Percentiles rank a stretch among this genome's conserved stretches.
Conservation (phyloP, 75 land plant genomes). For the Azolla pinnata region DNA sequence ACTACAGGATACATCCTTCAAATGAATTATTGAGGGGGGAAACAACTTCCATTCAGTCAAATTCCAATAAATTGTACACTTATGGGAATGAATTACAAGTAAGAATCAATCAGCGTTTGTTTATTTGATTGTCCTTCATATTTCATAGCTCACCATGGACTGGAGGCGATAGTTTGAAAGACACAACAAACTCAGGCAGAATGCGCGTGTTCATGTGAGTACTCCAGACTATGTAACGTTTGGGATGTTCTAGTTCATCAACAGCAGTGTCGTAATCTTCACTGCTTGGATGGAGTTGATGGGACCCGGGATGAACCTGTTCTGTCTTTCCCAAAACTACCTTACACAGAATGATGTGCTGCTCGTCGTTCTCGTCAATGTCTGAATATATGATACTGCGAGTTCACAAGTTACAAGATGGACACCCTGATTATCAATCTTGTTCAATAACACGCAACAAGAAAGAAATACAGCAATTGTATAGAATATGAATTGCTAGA, state of each 20-base stretch:
- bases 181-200: constrained; percentile 51
- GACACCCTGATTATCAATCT: too few species aligned
- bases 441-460: too few species aligned
- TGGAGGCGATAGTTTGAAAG: constrained; percentile 31
- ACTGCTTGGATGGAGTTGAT: constrained; percentile 49
- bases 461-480: background rate
- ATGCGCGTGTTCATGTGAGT: constrained; percentile 63
- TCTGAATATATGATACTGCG: constrained; percentile 51
- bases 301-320: constrained; percentile 26
- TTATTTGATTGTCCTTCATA: background rate
- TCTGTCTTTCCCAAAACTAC: constrained; percentile 65
- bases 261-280: constrained; percentile 59
- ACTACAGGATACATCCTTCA: background rate
- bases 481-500: background rate
- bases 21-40: background rate
- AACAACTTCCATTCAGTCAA: too few species aligned
- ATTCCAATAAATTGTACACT: background rate
- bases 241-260: constrained; percentile 38
- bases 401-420: constrained; percentile 50
- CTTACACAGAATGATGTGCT: constrained; percentile 44
- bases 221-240: constrained; percentile 53
- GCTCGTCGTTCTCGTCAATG: constrained; percentile 60
- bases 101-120: background rate
- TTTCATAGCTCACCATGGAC: constrained; percentile 11
- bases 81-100: background rate